A percentile compares a stretch with the other conserved stretches of the same genome.
Evolutionary conservation across 352 stramenopile genomes (phyloP).

Genomic region (Phytophthora foliorum): DNA sequence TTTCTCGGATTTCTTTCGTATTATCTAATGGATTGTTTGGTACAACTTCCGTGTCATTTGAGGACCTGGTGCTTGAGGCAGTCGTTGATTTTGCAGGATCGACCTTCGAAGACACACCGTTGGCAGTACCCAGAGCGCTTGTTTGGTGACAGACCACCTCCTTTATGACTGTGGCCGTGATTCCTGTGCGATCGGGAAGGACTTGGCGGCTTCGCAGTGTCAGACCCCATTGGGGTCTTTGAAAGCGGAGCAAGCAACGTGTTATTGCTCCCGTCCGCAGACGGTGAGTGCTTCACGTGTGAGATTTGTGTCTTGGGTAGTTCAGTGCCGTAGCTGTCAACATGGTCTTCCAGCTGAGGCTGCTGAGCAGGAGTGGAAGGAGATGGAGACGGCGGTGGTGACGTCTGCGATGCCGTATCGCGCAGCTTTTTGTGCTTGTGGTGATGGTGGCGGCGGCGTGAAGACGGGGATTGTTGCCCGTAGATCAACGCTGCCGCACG

Average conservation of each 20-base stretch:
- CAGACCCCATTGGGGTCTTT: slow-evolving; percentile 10
- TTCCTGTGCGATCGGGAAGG: slow-evolving; percentile 13
- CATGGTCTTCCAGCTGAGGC: not conserved
- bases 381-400: slow-evolving; percentile 21
- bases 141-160: slow-evolving; percentile 33
- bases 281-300: slow-evolving; percentile 16
- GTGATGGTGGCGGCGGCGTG: slow-evolving; percentile 15
- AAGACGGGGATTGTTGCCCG: slow-evolving; percentile 22
- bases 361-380: slow-evolving; percentile 1
- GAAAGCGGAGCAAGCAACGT: slow-evolving; percentile 22
- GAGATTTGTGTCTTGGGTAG: slow-evolving; percentile 8
- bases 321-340: slow-evolving; percentile 13
- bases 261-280: slow-evolving; percentile 10
- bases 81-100: slow-evolving; percentile 69
- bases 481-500: slow-evolving; percentile 45
- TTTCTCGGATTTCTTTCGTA: slow-evolving; percentile 32
- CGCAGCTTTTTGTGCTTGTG: slow-evolving; percentile 32
- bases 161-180: slow-evolving; percentile 19
- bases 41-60: slow-evolving; percentile 38
- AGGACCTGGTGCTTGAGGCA: slow-evolving; percentile 72
- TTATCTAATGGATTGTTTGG: slow-evolving; percentile 49
- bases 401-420: slow-evolving; percentile 30
- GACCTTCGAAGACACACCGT: slow-evolving; percentile 64
- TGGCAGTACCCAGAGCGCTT: slow-evolving; percentile 70
- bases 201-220: slow-evolving; percentile 18